These are phyloP conservation scores for Marasmius oreades DNA, from an alignment of 1,284 basidiomycete genomes.

Conservation along the genomic window DNA sequence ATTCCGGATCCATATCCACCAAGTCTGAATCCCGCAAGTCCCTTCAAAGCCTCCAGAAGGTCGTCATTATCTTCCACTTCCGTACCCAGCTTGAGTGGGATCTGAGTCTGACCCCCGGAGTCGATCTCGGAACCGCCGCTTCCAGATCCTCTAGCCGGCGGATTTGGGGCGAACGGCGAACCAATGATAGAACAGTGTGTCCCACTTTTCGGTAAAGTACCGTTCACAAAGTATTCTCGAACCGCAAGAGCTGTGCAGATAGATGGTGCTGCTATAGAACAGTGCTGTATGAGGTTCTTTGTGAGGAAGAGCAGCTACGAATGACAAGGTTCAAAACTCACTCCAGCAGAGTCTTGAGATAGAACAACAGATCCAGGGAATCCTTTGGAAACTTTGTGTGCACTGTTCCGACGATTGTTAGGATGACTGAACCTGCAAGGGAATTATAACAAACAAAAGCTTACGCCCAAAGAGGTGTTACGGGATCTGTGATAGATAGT, in stretches of 20 bases:
- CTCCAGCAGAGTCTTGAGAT: conserved; percentile 14
- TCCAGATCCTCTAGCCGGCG: no score
- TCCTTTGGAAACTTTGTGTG: conserved; percentile 6
- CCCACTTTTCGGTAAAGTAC: conserved; percentile 10
- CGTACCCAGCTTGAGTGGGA: neutral
- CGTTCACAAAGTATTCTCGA: conserved; percentile 15
- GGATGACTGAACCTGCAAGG: neutral
- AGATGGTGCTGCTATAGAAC: conserved; percentile 14
- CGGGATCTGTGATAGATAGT: conserved; percentile 5
- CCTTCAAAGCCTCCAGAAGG: neutral
- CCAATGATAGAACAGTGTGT: conserved; percentile 13
- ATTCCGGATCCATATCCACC: neutral
- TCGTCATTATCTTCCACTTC: neutral
- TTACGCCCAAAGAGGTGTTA: conserved; percentile 8
- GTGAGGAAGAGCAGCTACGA: neutral
- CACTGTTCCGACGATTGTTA: neutral
- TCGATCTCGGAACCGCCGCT: neutral
- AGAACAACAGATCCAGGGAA: conserved; percentile 15
- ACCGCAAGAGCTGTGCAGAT: conserved; percentile 11
- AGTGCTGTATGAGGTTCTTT: conserved; percentile 9
- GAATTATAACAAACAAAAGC: neutral
- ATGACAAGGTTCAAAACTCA: neutral
- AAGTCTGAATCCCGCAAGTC: neutral
- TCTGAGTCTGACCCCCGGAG: neutral
- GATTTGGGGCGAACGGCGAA: neutral